Conservation (phyloP, 306 rosid species). For the Myrica gale region DNA sequence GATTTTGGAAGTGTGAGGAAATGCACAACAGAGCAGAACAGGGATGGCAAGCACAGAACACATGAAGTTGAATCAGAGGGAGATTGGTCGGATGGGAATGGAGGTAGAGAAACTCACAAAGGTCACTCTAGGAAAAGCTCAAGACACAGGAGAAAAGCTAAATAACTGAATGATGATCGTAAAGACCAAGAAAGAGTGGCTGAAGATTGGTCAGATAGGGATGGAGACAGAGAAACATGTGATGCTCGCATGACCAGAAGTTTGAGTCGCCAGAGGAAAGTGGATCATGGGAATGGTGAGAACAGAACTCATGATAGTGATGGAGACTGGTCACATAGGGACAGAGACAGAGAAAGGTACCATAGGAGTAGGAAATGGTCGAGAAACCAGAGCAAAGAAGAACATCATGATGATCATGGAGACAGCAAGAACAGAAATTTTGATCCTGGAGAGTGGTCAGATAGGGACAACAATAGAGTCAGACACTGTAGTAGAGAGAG, state of each 20-base stretch:
- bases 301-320: conserved; percentile 33
- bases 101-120: conserved; percentile 22
- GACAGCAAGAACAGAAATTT: conserved; percentile 23
- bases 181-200: conserved; percentile 16
- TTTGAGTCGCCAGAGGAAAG: conserved; percentile 19
- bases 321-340: conserved; percentile 30
- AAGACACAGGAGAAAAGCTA: conserved; percentile 24
- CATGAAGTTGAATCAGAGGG: conserved; percentile 40
- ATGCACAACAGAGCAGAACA: conserved; percentile 28
- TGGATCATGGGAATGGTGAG: conserved; percentile 15
- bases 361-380: conserved; percentile 27
- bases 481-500: conserved; percentile 13
- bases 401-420: conserved; percentile 14
- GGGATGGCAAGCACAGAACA: conserved; percentile 28
- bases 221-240: conserved; percentile 12
- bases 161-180: conserved; percentile 17
- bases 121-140: conserved; percentile 41
- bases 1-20: conserved; percentile 22
- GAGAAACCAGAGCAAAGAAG: conserved; percentile 25
- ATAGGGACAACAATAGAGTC: conserved; percentile 15
- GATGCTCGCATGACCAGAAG: conserved; percentile 16
- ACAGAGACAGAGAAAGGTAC: conserved; percentile 26
- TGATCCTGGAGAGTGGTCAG: conserved; percentile 27
- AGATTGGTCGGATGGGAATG: conserved; percentile 22
- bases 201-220: conserved; percentile 18